Evolutionary conservation across 768 basidiomycete species (phyloP), one percentile per base, ranked within the genome.

Genomic region (Xerocomellus dryophilus): DNA sequence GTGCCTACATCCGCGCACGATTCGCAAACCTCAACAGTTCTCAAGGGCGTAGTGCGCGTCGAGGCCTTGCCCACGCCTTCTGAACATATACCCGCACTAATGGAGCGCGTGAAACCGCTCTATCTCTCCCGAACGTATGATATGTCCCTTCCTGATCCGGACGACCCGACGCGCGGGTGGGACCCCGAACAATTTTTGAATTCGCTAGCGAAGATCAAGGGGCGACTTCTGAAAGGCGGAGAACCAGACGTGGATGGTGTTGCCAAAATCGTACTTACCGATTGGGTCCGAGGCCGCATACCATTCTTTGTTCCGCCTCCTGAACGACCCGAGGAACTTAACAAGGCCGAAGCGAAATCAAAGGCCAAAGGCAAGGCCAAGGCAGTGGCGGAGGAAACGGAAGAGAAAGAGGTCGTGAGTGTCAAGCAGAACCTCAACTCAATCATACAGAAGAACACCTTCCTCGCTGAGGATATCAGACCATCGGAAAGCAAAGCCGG

Each of bases 251-350:
- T 87, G 42, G 91, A 98, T 65, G 82, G 89, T 4, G 93, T 95
- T 27, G 89, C 96, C 29, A 98, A 95, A 76, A 95, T 99, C 69
- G 76, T 98, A 43, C 73, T 99, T 65, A 91, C 86, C 69, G 97
- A 98, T 70, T 98, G 96, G 96, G 93, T 98, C 54, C 78, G 97
- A 43, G 97, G 96, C 8, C 88, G 93, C 62, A 96, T 99, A 65
- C 97, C 97, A 18, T 99, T 86, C 78, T 99, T 98, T 65, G 94
- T 93, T 35, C 68, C 88, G 12, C 97, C 97, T 14, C 96, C 96
- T 51, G 93, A 92, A 68, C 76, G 90, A 53, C 67, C 88, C 9
- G 84, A 85, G 59, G 86, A 83, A 61, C 72, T 88, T 53, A 88
- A 89, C 64, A 76, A 74, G 63, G 74, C 74, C 12, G 88, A 87